Percentiles rank a stretch among this genome's conserved stretches.
phyloP scores from a whole-genome alignment of 208 protist genomes.

The Trichomonas gallinae region DNA sequence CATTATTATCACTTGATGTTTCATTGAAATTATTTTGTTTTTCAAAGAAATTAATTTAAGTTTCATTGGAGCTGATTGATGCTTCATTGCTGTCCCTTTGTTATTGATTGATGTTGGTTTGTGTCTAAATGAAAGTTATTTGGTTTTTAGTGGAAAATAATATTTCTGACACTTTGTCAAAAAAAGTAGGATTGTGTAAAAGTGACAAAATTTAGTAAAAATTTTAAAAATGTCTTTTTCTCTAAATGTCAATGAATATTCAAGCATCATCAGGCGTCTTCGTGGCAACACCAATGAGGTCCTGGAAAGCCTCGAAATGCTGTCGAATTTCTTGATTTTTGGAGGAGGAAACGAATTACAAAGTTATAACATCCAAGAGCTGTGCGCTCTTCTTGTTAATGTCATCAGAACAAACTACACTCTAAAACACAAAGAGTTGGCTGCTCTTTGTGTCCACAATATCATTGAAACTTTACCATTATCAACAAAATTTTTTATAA shows the following conservation, averaged over 20 bases:
- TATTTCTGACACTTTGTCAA: too few species aligned
- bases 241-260: neutral
- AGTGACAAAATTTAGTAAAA: neutral
- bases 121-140: too few species aligned
- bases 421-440: neutral
- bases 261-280: neutral
- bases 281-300: neutral
- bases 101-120: too few species aligned
- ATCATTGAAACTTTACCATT: neutral
- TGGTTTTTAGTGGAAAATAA: too few species aligned
- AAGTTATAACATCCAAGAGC: neutral
- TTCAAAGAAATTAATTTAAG: too few species aligned
- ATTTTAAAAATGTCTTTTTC: neutral
- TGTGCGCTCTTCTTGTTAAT: neutral
- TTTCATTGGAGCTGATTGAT: too few species aligned
- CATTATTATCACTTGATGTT: too few species aligned
- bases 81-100: too few species aligned
- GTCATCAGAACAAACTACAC: neutral
- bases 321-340: neutral
- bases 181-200: neutral
- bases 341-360: neutral
- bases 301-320: neutral
- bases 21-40: too few species aligned
- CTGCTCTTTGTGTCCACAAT: neutral
- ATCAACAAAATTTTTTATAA: neutral